Conservation (phyloP, 2,329 filamentous ascomycete species). For the Trichoderma sp. region DNA sequence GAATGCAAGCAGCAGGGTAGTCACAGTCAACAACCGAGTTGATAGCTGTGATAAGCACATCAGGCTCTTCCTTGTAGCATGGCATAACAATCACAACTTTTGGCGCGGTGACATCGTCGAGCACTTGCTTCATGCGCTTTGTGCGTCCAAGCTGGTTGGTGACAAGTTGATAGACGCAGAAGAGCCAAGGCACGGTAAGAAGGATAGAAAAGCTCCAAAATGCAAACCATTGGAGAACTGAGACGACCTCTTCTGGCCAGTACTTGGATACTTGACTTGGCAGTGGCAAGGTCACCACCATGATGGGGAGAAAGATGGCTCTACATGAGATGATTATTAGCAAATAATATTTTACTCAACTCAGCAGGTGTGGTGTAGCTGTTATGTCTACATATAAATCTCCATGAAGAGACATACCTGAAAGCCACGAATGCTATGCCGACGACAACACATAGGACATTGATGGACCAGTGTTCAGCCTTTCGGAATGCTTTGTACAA, state of each 20-base stretch:
- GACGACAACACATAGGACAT: constrained; percentile 72
- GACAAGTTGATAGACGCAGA: constrained; percentile 88
- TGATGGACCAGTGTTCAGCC: constrained; percentile 82
- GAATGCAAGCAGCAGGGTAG: constrained; percentile 87
- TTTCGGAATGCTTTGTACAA: constrained; percentile 84
- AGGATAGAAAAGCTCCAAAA: constrained; percentile 90
- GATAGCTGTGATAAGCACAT: constrained; percentile 78
- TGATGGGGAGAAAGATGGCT: constrained; percentile 83
- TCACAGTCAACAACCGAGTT: constrained; percentile 92
- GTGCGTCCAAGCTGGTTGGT: constrained; percentile 80
- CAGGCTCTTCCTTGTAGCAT: constrained; percentile 88
- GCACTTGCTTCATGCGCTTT: constrained; percentile 76
- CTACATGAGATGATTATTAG: constrained; percentile 41
- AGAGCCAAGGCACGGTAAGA: constrained; percentile 83
- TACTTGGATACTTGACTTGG: constrained; percentile 67
- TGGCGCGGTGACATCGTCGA: constrained; percentile 82
- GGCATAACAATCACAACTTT: constrained; percentile 98
- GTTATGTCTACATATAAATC: not conserved
- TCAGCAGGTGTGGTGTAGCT: not conserved
- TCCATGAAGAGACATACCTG: not conserved
- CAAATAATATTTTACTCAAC: not conserved
- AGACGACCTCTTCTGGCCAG: constrained; percentile 68
- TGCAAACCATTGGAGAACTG: constrained; percentile 84
- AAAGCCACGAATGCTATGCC: constrained; percentile 65
- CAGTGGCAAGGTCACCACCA: constrained; percentile 87